These are phyloP conservation scores for Xylariaceae sp. DNA, from an alignment of 2,329 filamentous ascomycete species.

Conservation along the genomic window DNA sequence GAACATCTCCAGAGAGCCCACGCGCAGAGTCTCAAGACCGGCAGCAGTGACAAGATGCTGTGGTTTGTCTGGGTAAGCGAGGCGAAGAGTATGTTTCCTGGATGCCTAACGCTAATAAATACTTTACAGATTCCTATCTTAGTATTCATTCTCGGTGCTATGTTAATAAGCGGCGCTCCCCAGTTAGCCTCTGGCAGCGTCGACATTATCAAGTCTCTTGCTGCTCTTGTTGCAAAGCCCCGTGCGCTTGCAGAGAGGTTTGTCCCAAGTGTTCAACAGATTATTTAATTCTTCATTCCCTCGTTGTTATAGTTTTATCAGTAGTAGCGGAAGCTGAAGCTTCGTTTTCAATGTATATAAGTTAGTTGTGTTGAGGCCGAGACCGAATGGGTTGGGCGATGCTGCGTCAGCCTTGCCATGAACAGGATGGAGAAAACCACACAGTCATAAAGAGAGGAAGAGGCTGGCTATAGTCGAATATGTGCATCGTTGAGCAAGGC, in stretches of 20 bases:
- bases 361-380: neutral
- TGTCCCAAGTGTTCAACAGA: neutral
- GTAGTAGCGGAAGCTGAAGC: neutral
- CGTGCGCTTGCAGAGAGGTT: constrained; percentile 18
- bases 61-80: constrained; percentile 68
- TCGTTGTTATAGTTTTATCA: neutral
- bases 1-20: constrained; percentile 64
- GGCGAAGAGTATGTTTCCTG: neutral
- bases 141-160: constrained; percentile 40
- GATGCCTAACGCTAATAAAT: constrained; percentile 20
- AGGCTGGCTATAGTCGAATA: neutral
- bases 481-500: neutral
- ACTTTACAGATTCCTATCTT: constrained; percentile 42
- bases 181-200: constrained; percentile 26
- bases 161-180: constrained; percentile 40
- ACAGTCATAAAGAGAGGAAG: neutral
- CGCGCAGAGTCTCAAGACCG: constrained; percentile 63
- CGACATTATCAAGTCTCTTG: constrained; percentile 16
- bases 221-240: constrained; percentile 23
- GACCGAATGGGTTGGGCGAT: neutral
- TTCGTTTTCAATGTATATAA: neutral
- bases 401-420: neutral
- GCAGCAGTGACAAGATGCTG: constrained; percentile 66
- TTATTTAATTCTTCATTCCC: constrained; percentile 1
- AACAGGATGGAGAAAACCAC: neutral